Evolutionary conservation across 2,329 filamentous ascomycete species (phyloP).

Genomic region (Epichloe uncinata): DNA sequence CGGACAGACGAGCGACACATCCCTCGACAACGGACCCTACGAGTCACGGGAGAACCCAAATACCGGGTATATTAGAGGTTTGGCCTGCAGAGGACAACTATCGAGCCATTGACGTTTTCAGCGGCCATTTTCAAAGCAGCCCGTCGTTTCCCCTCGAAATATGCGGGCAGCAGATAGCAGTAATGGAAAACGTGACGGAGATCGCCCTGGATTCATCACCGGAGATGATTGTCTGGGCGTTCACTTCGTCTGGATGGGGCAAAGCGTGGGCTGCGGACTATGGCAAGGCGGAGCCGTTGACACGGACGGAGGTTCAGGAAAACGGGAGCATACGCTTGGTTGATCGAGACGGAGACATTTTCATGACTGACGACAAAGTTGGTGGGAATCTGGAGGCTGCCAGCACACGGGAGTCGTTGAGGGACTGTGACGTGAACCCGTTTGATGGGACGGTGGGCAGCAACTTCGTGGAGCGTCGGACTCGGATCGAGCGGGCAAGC

Average conservation of each 20-base stretch:
- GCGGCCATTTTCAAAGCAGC: slow-evolving; percentile 8
- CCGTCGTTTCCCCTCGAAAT: slow-evolving; percentile 18
- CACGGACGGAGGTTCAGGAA: slow-evolving; percentile 12
- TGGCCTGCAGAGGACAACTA: slow-evolving; percentile 12
- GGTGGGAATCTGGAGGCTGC: background rate
- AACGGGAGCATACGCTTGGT: slow-evolving; percentile 20
- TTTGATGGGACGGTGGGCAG: slow-evolving; percentile 7
- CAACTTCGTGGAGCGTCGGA: slow-evolving; percentile 4
- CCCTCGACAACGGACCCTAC: slow-evolving; percentile 1
- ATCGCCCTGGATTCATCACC: slow-evolving; percentile 20
- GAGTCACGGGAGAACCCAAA: slow-evolving; percentile 3
- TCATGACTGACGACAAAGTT: slow-evolving; percentile 12
- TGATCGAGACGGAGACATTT: slow-evolving; percentile 18
- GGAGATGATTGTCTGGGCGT: slow-evolving; percentile 23
- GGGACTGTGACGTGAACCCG: slow-evolving; percentile 3
- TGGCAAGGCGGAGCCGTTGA: slow-evolving; percentile 9
- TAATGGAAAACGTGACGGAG: slow-evolving; percentile 19
- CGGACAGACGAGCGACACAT: slow-evolving; percentile 6
- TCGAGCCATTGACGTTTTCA: slow-evolving; percentile 10
- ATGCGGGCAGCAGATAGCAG: slow-evolving; percentile 17
- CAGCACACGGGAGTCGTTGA: background rate
- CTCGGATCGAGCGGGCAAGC: slow-evolving; percentile 4
- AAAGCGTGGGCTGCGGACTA: slow-evolving; percentile 19
- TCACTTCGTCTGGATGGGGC: slow-evolving; percentile 21
- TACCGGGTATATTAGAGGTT: slow-evolving; percentile 6